phyloP scores from a whole-genome alignment of 2,329 filamentous ascomycete species.

The Sporothrix brunneoviolacea region DNA sequence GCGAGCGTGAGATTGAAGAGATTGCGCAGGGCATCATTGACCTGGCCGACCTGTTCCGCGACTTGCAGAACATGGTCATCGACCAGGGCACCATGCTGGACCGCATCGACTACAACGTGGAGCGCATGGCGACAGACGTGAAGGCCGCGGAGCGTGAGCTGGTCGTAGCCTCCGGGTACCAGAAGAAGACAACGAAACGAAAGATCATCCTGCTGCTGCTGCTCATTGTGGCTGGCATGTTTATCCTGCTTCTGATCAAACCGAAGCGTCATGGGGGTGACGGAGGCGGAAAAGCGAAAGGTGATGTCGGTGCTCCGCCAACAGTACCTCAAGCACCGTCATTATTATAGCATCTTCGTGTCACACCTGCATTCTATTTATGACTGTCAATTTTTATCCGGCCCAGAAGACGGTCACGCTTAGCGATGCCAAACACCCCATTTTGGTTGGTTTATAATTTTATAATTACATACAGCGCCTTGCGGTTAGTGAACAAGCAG shows the following conservation, averaged over 20 bases:
- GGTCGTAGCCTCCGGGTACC: conserved; percentile 80
- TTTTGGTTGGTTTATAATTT: neutral
- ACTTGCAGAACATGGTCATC: conserved; percentile 92
- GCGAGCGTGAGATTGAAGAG: conserved; percentile 93
- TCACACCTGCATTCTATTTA: neutral
- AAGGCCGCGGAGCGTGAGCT: conserved; percentile 91
- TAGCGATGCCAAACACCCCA: too few species aligned
- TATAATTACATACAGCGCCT: conserved; percentile 1
- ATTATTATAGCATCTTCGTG: neutral
- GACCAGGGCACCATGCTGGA: conserved; percentile 87
- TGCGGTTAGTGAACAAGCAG: conserved; percentile 9
- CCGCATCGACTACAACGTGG: conserved; percentile 96
- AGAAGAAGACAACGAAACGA: conserved; percentile 79
- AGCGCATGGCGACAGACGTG: conserved; percentile 88
- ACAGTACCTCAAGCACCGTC: neutral
- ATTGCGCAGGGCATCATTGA: conserved; percentile 98
- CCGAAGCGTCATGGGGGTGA: conserved; percentile 48
- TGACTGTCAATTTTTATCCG: neutral
- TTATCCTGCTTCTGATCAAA: conserved; percentile 78
- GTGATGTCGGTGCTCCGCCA: neutral
- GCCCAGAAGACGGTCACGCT: too few species aligned
- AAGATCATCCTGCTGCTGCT: conserved; percentile 89
- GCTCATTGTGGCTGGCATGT: conserved; percentile 75
- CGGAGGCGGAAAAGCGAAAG: neutral
- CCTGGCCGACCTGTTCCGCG: conserved; percentile 91